A percentile compares a stretch with the other conserved stretches of the same genome.
These are phyloP conservation scores for Mycena rosella DNA, from an alignment of 768 basidiomycete species.

Conservation along the genomic window DNA sequence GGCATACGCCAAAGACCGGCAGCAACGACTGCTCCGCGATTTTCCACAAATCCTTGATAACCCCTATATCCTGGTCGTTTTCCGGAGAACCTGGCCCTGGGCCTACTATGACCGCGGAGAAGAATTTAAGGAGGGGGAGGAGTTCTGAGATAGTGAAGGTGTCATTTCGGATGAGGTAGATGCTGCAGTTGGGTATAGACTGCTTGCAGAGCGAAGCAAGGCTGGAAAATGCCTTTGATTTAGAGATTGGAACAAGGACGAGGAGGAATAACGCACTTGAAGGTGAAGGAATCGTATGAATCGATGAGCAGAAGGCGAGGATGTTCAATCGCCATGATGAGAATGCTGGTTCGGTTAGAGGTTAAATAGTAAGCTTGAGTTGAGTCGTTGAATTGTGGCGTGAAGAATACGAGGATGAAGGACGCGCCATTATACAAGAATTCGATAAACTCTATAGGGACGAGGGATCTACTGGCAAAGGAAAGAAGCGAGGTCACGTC, in stretches of 20 bases:
- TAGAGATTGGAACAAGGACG: not conserved
- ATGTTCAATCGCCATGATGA: constrained; percentile 49
- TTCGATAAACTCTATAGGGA: not conserved
- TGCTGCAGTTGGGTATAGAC: constrained; percentile 69
- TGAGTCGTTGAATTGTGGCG: not conserved
- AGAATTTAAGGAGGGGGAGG: constrained; percentile 65
- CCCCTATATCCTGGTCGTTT: constrained; percentile 70
- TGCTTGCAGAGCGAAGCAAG: constrained; percentile 78
- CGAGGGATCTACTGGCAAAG: not conserved
- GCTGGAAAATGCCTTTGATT: constrained; percentile 54
- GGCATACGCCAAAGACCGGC: constrained; percentile 87
- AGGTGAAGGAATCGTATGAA: constrained; percentile 91
- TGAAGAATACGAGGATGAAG: not conserved
- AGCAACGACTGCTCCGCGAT: constrained; percentile 63
- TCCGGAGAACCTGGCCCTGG: constrained; percentile 87
- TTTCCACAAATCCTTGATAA: constrained; percentile 80
- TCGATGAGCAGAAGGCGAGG: constrained; percentile 80
- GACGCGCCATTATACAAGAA: not conserved
- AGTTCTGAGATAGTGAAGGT: constrained; percentile 63
- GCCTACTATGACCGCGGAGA: constrained; percentile 79
- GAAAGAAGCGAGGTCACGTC: not conserved
- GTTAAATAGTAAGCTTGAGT: not conserved
- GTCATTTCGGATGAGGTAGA: constrained; percentile 85
- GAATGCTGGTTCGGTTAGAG: not conserved
- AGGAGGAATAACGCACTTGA: constrained; percentile 70